Percentiles rank a stretch among this genome's conserved stretches.
Evolutionary conservation across 768 basidiomycete genomes (phyloP).

Genomic region (Pleurotus sapidus): DNA sequence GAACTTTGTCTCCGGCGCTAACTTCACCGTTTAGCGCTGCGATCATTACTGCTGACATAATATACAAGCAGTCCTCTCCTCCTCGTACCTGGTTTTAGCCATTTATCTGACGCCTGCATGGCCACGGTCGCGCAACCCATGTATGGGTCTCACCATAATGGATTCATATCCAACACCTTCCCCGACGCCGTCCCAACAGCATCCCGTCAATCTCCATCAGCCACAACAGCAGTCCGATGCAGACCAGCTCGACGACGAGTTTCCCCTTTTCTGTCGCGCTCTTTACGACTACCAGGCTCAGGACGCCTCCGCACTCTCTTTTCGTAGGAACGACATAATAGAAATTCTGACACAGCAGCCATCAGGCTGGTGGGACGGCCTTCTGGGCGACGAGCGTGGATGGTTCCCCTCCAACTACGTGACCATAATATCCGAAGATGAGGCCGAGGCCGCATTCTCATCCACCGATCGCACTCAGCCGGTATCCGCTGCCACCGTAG

Average conservation of each 20-base stretch:
- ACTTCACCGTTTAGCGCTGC: too few species aligned
- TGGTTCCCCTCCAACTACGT: conserved; percentile 99
- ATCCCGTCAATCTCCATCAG: conserved; percentile 24
- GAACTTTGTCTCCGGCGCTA: too few species aligned
- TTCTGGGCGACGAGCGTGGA: conserved; percentile 85
- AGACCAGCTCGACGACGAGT: conserved; percentile 51
- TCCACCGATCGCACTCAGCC: conserved; percentile 37
- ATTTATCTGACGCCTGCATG: conserved; percentile 17
- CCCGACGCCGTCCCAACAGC: conserved; percentile 14
- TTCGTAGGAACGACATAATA: conserved; percentile 84
- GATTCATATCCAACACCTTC: conserved; percentile 8
- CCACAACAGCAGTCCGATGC: conserved; percentile 36
- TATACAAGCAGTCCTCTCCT: conserved; percentile 4
- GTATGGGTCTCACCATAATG: conserved; percentile 18
- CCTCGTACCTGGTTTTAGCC: not conserved
- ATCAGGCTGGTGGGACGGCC: conserved; percentile 98
- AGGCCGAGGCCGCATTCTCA: conserved; percentile 63
- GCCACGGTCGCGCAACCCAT: conserved; percentile 28
- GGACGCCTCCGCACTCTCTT: conserved; percentile 87
- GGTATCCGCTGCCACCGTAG: conserved; percentile 48
- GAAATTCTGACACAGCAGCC: conserved; percentile 90
- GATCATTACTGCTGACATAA: not conserved
- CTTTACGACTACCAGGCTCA: conserved; percentile 89
- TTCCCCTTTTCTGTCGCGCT: conserved; percentile 81
- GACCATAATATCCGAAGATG: conserved; percentile 70